These are phyloP conservation scores for Venturia carpophila DNA, from an alignment of 2,329 filamentous ascomycete genomes.

Conservation along the genomic window DNA sequence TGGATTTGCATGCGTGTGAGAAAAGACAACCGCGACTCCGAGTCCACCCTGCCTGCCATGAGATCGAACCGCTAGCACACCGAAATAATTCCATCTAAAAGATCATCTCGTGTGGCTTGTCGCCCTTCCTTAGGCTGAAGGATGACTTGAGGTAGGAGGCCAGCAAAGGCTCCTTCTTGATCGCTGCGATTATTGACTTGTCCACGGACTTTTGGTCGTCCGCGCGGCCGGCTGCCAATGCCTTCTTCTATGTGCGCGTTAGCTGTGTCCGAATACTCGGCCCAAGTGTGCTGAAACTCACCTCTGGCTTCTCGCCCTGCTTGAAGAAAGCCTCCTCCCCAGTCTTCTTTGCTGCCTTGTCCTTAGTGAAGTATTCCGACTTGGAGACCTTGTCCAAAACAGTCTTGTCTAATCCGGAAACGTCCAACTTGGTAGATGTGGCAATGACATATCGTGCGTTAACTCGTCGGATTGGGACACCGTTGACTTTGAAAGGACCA, in stretches of 20 bases:
- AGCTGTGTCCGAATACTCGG: constrained; percentile 9
- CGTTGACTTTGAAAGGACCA: constrained; percentile 99
- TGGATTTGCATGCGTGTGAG: constrained; percentile 10
- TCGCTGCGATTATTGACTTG: constrained; percentile 86
- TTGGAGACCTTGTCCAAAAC: constrained; percentile 69
- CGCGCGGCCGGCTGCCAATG: constrained; percentile 81
- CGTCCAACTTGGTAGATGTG: constrained; percentile 76
- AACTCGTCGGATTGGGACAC: constrained; percentile 89
- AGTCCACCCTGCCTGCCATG: constrained; percentile 1
- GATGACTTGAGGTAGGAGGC: constrained; percentile 87
- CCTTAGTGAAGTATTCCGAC: constrained; percentile 90
- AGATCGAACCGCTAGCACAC: constrained; percentile 7
- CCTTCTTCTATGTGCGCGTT: constrained; percentile 71
- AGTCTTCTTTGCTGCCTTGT: constrained; percentile 92
- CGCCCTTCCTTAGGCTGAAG: constrained; percentile 98
- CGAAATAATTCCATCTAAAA: constrained; percentile 58
- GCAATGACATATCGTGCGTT: constrained; percentile 92
- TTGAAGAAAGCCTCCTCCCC: constrained; percentile 99
- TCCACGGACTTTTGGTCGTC: constrained; percentile 98
- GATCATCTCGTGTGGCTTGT: constrained; percentile 99
- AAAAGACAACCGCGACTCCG: constrained; percentile 14
- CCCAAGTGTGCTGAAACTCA: constrained; percentile 40
- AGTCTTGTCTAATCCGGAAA: constrained; percentile 69
- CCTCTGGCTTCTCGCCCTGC: constrained; percentile 96
- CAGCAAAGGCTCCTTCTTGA: constrained; percentile 98